phyloP scores from a whole-genome alignment of 169 alveolate species.

The Plasmodium gallinaceum region DNA sequence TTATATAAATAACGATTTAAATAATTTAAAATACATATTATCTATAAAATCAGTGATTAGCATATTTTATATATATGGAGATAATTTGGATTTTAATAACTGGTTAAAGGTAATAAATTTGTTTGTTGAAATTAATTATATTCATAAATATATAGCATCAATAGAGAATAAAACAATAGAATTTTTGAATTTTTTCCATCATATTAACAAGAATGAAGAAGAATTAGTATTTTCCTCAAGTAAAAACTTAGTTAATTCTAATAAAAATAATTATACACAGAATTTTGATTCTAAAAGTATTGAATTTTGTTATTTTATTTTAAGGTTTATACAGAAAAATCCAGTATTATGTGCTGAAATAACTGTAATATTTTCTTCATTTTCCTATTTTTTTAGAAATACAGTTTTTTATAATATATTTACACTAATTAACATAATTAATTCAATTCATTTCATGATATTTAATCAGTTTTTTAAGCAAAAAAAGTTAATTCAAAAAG shows the following conservation, averaged over 20 bases:
- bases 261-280: constrained; percentile 25
- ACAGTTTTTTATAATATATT: constrained; percentile 53
- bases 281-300: constrained; percentile 55
- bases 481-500: constrained; percentile 9
- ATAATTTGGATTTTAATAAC: constrained; percentile 43
- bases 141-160: constrained; percentile 64
- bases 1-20: constrained; percentile 66
- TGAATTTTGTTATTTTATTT: constrained; percentile 71
- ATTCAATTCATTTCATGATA: constrained; percentile 72
- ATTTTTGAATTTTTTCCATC: constrained; percentile 46
- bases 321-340: constrained; percentile 67
- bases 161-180: constrained; percentile 72
- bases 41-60: constrained; percentile 68
- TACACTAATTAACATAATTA: constrained; percentile 52
- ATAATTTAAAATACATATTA: constrained; percentile 63
- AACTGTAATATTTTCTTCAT: constrained; percentile 61
- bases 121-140: constrained; percentile 68
- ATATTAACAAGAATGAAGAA: constrained; percentile 63
- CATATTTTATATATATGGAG: constrained; percentile 71
- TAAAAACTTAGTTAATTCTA: constrained; percentile 21
- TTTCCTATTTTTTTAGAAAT: constrained; percentile 58
- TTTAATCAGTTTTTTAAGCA: constrained; percentile 74
- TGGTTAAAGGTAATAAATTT: constrained; percentile 68
- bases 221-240: constrained; percentile 26
- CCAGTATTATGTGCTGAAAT: constrained; percentile 77